These are phyloP conservation scores for Rhizopus microsporus DNA, from an alignment of 371 early-diverging fungal genomes.

Conservation along the genomic window DNA sequence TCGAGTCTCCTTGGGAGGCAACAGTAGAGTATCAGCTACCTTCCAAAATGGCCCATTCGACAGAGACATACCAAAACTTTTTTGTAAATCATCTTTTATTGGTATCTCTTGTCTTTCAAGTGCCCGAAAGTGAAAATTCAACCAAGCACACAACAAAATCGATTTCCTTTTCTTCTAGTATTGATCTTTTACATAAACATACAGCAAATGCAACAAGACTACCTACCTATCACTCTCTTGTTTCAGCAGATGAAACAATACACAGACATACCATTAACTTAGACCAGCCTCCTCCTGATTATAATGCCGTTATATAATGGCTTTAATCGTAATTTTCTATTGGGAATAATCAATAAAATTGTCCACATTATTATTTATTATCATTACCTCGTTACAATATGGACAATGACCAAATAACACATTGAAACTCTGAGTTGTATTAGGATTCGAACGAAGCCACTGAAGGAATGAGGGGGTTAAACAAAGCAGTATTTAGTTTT, in stretches of 20 bases:
- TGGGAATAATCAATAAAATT: neutral
- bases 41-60: constrained; percentile 14
- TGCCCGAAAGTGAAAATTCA: constrained; percentile 7
- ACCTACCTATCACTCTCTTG: constrained; percentile 15
- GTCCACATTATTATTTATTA: constrained; percentile 1
- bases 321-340: constrained; percentile 46
- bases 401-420: constrained; percentile 49
- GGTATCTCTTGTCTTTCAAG: constrained; percentile 12
- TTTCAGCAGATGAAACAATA: constrained; percentile 13
- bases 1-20: neutral
- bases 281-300: constrained; percentile 13
- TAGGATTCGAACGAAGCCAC: constrained; percentile 45
- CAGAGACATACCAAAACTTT: constrained; percentile 12
- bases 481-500: neutral
- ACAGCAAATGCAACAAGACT: constrained; percentile 6
- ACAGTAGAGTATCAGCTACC: neutral
- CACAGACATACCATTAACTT: constrained; percentile 7
- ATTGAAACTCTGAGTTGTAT: constrained; percentile 39
- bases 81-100: constrained; percentile 13
- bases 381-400: constrained; percentile 44
- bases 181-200: constrained; percentile 18
- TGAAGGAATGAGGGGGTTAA: constrained; percentile 5
- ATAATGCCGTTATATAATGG: constrained; percentile 22
- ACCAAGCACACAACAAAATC: constrained; percentile 9
- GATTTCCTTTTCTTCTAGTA: constrained; percentile 16